phyloP scores from a whole-genome alignment of 495 filamentous ascomycete species.

The Neurospora cerealis region DNA sequence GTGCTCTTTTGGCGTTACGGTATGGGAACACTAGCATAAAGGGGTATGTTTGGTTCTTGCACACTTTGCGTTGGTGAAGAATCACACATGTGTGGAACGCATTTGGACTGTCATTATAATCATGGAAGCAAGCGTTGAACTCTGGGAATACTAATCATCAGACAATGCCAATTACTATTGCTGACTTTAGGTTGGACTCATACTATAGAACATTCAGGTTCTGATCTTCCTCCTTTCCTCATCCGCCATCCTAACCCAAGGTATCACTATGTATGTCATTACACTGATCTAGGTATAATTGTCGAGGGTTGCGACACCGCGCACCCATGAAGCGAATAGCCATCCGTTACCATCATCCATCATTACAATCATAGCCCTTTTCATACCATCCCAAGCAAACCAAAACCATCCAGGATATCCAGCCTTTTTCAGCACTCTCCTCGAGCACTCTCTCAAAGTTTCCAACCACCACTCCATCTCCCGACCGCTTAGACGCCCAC shows the following conservation, averaged over 20 bases:
- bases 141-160: background rate
- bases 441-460: background rate
- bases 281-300: background rate
- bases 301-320: background rate
- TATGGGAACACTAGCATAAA: background rate
- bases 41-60: background rate
- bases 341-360: background rate
- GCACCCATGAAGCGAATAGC: background rate
- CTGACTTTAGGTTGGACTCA: background rate
- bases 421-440: background rate
- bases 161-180: background rate
- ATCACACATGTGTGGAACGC: background rate
- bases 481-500: constrained; percentile 28
- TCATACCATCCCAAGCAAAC: background rate
- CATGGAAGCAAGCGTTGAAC: background rate
- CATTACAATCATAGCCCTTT: background rate
- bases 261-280: background rate
- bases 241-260: background rate
- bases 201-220: background rate
- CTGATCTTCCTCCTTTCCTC: background rate
- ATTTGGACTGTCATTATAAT: background rate
- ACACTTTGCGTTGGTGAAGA: background rate
- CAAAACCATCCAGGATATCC: background rate
- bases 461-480: background rate
- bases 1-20: background rate